Evolutionary conservation across 2,329 filamentous ascomycete species (phyloP).

Genomic region (Fusarium foetens): DNA sequence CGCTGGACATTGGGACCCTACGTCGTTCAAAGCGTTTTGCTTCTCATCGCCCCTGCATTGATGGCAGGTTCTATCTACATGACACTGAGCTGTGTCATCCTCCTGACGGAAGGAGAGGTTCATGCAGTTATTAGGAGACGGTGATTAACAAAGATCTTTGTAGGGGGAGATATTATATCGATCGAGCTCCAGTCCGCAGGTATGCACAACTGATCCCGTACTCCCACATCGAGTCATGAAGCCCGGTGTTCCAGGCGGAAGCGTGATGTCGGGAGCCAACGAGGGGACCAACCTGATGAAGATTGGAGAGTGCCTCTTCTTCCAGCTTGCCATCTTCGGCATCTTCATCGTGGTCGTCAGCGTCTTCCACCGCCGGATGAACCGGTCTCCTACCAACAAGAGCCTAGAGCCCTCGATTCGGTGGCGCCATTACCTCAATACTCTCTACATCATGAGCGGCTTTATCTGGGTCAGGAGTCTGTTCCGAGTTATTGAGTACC

Average conservation of each 20-base stretch:
- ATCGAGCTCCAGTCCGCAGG: neutral
- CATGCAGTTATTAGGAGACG: neutral
- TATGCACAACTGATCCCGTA: neutral
- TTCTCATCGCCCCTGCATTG: neutral
- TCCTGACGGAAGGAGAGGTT: neutral
- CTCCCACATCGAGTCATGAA: fast-evolving
- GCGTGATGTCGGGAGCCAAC: neutral
- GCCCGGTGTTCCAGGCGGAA: too few species aligned
- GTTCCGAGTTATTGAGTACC: neutral
- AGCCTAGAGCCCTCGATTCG: neutral
- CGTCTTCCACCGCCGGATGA: neutral
- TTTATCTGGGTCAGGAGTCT: neutral
- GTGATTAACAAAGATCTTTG: neutral
- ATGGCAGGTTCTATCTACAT: neutral
- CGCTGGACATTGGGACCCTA: neutral
- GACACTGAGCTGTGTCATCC: neutral
- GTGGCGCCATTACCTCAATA: neutral
- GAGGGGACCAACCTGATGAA: neutral
- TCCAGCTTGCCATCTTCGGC: neutral
- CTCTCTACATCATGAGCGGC: neutral
- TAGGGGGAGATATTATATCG: neutral
- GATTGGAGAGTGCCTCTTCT: neutral
- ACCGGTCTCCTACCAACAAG: neutral
- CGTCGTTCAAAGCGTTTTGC: neutral
- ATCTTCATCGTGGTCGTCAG: neutral